Conservation (phyloP, 2,329 filamentous ascomycete genomes). For the Aspergillus cejpii region DNA sequence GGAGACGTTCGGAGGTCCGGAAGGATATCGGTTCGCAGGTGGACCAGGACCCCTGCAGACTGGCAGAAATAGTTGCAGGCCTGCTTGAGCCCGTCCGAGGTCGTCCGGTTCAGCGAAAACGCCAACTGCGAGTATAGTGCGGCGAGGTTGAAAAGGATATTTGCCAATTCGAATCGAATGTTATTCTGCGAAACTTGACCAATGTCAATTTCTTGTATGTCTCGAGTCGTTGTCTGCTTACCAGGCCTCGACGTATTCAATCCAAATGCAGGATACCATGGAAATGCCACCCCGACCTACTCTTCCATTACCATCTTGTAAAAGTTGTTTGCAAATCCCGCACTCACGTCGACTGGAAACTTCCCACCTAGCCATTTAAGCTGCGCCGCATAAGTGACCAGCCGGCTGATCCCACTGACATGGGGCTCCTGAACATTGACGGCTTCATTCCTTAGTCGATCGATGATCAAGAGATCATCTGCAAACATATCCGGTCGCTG, state of each 20-base stretch:
- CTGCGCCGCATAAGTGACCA: slow-evolving; percentile 89
- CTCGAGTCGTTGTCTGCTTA: slow-evolving; percentile 18
- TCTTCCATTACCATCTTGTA: slow-evolving; percentile 6
- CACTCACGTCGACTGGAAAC: slow-evolving; percentile 81
- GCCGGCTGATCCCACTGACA: slow-evolving; percentile 72
- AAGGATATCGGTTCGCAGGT: slow-evolving; percentile 69
- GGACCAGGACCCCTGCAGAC: slow-evolving; percentile 72
- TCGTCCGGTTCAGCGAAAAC: slow-evolving; percentile 67
- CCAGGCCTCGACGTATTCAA: slow-evolving; percentile 73
- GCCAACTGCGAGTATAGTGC: slow-evolving; percentile 91
- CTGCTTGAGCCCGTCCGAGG: slow-evolving; percentile 73
- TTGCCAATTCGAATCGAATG: slow-evolving; percentile 75
- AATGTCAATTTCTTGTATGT: not conserved
- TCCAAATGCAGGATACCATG: slow-evolving; percentile 89
- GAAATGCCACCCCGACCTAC: slow-evolving; percentile 87
- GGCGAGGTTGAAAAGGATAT: slow-evolving; percentile 87
- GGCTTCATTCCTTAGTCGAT: slow-evolving; percentile 75
- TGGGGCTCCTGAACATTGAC: slow-evolving; percentile 85
- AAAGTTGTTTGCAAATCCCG: not conserved
- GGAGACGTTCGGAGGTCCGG: slow-evolving; percentile 77
- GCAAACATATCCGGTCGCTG: slow-evolving; percentile 97
- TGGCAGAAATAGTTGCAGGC: slow-evolving; percentile 87
- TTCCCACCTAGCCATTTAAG: slow-evolving; percentile 89
- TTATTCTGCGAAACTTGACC: slow-evolving; percentile 55
- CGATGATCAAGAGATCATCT: slow-evolving; percentile 79